Conservation (phyloP, 257 asterid species). For the Solanum microdontum region DNA sequence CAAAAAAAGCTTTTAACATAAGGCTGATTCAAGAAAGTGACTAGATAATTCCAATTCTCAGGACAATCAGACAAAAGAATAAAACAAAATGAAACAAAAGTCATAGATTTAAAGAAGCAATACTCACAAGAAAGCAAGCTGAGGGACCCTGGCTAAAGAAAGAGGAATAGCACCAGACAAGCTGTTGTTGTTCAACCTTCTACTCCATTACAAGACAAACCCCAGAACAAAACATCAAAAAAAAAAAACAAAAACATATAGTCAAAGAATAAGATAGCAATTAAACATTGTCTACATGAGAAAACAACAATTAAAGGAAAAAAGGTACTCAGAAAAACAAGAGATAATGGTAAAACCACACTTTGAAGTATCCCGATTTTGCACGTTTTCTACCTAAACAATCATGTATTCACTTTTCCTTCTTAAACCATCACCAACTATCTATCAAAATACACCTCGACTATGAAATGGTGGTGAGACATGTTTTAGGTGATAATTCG, state of each 20-base stretch:
- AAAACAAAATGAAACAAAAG: slow-evolving; percentile 2
- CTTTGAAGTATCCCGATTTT: not conserved
- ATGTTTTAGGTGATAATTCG: not conserved
- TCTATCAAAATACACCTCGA: not conserved
- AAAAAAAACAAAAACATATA: not conserved
- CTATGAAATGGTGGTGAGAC: not conserved
- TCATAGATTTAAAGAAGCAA: not conserved
- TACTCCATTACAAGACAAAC: slow-evolving; percentile 48
- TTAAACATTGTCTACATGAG: not conserved
- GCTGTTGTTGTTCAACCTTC: slow-evolving; percentile 95
- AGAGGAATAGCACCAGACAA: slow-evolving; percentile 78
- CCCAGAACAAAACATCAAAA: slow-evolving; percentile 18
- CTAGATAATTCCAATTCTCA: not conserved
- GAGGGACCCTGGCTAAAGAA: slow-evolving; percentile 70
- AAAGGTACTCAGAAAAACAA: not conserved
- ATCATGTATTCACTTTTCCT: not conserved
- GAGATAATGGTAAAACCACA: not conserved
- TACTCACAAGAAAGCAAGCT: slow-evolving; percentile 96
- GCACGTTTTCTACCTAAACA: not conserved
- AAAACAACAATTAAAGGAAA: not conserved
- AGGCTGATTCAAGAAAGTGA: not conserved
- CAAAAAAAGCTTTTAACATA: not conserved
- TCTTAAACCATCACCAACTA: not conserved
- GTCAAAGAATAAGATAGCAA: slow-evolving; percentile 25
- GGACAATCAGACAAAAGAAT: slow-evolving; percentile 3